A percentile compares a stretch with the other conserved stretches of the same genome.
These are phyloP conservation scores for Colletotrichum tamarilloi DNA, from an alignment of 2,329 filamentous ascomycete species.

Conservation along the genomic window DNA sequence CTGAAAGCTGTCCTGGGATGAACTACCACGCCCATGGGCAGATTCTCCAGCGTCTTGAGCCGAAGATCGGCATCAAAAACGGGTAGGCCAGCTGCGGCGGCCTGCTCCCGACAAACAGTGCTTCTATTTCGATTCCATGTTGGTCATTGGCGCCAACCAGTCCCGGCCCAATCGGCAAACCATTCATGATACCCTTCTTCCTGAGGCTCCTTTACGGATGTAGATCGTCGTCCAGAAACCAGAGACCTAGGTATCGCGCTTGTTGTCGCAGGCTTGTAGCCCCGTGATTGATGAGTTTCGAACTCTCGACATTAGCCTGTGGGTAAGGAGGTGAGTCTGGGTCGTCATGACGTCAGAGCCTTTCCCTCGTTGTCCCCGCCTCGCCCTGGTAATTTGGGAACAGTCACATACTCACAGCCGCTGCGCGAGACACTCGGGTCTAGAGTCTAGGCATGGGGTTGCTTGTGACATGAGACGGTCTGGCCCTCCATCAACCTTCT, in stretches of 20 bases:
- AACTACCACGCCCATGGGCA: constrained; percentile 12
- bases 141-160: background rate
- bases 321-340: constrained; percentile 26
- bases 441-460: background rate
- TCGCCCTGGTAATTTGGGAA: constrained; percentile 16
- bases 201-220: background rate
- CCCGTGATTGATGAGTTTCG: constrained; percentile 21
- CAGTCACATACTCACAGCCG: background rate
- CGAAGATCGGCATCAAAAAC: constrained; percentile 14
- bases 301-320: constrained; percentile 19
- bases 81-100: background rate
- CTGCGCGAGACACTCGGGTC: constrained; percentile 2
- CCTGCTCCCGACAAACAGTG: constrained; percentile 1
- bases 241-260: background rate
- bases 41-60: constrained; percentile 6
- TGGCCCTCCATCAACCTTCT: background rate
- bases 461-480: constrained; percentile 25
- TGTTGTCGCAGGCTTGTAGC: background rate
- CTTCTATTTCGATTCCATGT: constrained; percentile 2
- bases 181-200: background rate
- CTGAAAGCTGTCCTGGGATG: constrained; percentile 13
- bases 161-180: background rate
- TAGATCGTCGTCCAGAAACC: background rate
- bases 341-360: constrained; percentile 26
- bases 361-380: constrained; percentile 16